phyloP scores from a whole-genome alignment of 257 asterid genomes.

The Nicotiana noctiflora region DNA sequence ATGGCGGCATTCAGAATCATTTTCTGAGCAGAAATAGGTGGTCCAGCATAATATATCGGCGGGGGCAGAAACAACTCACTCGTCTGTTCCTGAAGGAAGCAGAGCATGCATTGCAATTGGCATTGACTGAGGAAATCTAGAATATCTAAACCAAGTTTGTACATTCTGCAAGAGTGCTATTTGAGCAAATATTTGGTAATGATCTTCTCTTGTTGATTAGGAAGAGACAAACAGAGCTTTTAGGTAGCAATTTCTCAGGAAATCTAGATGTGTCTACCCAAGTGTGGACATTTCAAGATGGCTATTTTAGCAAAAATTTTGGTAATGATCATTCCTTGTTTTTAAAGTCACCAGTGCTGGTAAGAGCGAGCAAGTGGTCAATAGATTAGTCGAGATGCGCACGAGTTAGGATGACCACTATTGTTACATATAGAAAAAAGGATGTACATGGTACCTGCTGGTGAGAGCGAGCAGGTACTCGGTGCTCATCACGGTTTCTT shows the following conservation, averaged over 20 bases:
- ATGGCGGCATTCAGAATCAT: conserved; percentile 7
- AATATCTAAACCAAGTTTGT: background rate
- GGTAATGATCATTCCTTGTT: background rate
- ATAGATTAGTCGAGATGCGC: background rate
- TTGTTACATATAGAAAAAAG: no score
- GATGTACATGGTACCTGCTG: no score
- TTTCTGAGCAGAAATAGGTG: conserved; percentile 40
- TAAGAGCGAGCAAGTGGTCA: background rate
- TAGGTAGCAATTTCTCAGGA: background rate
- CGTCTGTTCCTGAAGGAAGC: conserved; percentile 65
- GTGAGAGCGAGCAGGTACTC: no score
- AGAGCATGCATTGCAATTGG: conserved; percentile 70
- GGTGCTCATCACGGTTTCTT: no score
- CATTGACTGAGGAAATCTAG: conserved; percentile 47
- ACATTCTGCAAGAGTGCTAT: background rate
- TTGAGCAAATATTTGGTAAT: background rate
- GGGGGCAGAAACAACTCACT: conserved; percentile 74
- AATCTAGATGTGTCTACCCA: background rate
- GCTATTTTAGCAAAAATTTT: background rate
- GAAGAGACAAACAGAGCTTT: background rate
- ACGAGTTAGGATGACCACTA: no score
- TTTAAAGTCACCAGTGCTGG: background rate
- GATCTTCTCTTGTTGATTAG: background rate
- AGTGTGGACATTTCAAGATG: background rate
- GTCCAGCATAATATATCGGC: conserved; percentile 61